Percentiles rank a stretch among this genome's conserved stretches.
Evolutionary conservation across 345 rosid species (phyloP).

Genomic region (Toxicodendron radicans): DNA sequence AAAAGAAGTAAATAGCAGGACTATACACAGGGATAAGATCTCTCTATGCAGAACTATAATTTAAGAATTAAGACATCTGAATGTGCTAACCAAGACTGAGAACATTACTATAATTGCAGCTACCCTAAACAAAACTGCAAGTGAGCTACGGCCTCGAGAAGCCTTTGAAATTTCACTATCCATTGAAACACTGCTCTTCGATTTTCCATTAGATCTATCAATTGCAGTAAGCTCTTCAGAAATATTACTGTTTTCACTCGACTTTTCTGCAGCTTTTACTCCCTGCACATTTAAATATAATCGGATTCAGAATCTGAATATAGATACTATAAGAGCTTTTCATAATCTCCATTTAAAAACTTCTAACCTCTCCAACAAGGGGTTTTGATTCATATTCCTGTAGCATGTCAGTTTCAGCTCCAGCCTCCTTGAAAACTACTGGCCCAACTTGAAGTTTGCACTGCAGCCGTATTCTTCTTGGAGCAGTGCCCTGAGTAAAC

Average conservation of each 20-base stretch:
- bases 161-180: constrained; percentile 22
- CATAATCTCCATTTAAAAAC: constrained; percentile 11
- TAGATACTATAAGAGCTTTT: constrained; percentile 14
- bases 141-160: constrained; percentile 17
- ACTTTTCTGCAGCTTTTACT: constrained; percentile 16
- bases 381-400: constrained; percentile 29
- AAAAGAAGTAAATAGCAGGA: not conserved
- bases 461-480: constrained; percentile 60
- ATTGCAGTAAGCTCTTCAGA: constrained; percentile 10
- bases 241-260: constrained; percentile 11
- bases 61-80: constrained; percentile 14
- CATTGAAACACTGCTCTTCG: constrained; percentile 14
- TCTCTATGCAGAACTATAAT: constrained; percentile 5
- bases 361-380: constrained; percentile 49
- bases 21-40: constrained; percentile 1
- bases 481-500: constrained; percentile 49
- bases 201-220: constrained; percentile 11
- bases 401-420: constrained; percentile 11
- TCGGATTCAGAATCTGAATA: constrained; percentile 21
- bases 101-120: constrained; percentile 43
- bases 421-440: not conserved
- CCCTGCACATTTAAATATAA: constrained; percentile 38
- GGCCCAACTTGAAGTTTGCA: constrained; percentile 23
- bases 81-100: constrained; percentile 33
- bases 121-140: constrained; percentile 36